phyloP scores from a whole-genome alignment of 768 basidiomycete species.

The Kwoniella bestiolae region DNA sequence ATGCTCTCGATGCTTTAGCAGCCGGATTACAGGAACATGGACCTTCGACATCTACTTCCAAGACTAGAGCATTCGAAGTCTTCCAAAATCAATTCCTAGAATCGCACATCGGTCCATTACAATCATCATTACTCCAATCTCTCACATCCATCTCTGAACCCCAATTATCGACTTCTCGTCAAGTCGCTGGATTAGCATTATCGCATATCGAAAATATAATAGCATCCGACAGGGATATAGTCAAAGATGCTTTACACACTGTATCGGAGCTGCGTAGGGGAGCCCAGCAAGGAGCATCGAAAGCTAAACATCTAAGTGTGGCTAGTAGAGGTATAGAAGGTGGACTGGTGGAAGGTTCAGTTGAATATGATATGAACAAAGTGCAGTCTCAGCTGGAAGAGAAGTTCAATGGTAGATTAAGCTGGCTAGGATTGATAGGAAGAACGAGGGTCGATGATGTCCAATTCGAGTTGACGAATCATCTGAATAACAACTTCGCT shows the following conservation, averaged over 20 bases:
- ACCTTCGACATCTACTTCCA: constrained; percentile 9
- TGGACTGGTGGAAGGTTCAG: constrained; percentile 34
- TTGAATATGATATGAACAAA: constrained; percentile 30
- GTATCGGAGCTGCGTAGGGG: constrained; percentile 24
- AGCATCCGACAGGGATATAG: constrained; percentile 15
- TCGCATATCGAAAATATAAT: constrained; percentile 24
- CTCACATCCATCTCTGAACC: background rate
- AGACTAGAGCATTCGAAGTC: constrained; percentile 20
- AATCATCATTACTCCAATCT: constrained; percentile 13
- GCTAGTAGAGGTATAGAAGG: constrained; percentile 32
- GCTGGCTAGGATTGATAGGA: constrained; percentile 38
- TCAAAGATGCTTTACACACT: constrained; percentile 17
- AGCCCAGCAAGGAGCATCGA: constrained; percentile 19
- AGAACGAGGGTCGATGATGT: constrained; percentile 46
- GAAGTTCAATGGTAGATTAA: constrained; percentile 29
- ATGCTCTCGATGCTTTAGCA: constrained; percentile 32
- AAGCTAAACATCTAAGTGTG: constrained; percentile 36
- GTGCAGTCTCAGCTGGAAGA: constrained; percentile 17
- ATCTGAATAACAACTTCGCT: constrained; percentile 36
- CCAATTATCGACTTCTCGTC: constrained; percentile 18
- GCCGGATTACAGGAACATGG: constrained; percentile 15
- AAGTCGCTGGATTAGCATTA: constrained; percentile 10
- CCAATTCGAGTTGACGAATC: constrained; percentile 33
- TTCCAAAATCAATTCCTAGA: constrained; percentile 29
- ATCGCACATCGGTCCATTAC: constrained; percentile 28